A percentile compares a stretch with the other conserved stretches of the same genome.
Evolutionary conservation across 164 flowering plant species (phyloP).

Genomic region (Kingdonia uniflora): DNA sequence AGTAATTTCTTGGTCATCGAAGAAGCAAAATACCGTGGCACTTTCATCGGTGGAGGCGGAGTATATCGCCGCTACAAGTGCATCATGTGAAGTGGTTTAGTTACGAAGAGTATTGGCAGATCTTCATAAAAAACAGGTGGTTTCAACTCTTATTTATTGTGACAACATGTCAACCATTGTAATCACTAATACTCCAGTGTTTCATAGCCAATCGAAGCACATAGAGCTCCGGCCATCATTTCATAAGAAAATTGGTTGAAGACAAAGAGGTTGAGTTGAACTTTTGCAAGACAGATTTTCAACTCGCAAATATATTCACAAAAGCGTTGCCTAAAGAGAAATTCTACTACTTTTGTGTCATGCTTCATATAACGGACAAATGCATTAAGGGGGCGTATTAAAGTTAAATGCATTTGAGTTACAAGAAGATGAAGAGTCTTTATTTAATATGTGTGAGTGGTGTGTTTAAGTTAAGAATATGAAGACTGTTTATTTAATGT

Average conservation of each 20-base stretch:
- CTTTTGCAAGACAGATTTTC: no score
- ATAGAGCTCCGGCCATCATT: slow-evolving; percentile 1
- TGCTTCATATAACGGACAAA: no score
- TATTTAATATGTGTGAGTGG: no score
- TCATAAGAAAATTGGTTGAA: background rate
- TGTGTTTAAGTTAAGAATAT: no score
- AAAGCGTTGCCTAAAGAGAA: no score
- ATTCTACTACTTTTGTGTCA: no score
- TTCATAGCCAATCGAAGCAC: background rate
- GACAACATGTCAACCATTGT: background rate
- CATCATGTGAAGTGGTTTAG: slow-evolving; percentile 1
- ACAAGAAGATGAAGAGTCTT: no score
- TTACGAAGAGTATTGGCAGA: background rate
- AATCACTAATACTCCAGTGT: background rate
- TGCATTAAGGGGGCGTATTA: no score
- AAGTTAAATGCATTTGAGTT: no score
- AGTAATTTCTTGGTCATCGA: background rate
- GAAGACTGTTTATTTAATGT: no score
- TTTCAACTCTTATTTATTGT: background rate
- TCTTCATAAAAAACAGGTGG: background rate
- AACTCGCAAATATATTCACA: no score
- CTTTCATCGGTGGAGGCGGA: background rate
- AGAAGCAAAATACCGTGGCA: background rate
- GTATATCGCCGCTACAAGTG: background rate
- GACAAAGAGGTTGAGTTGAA: no score